phyloP scores from a whole-genome alignment of 345 rosid species.

The Sonneratia alba region DNA sequence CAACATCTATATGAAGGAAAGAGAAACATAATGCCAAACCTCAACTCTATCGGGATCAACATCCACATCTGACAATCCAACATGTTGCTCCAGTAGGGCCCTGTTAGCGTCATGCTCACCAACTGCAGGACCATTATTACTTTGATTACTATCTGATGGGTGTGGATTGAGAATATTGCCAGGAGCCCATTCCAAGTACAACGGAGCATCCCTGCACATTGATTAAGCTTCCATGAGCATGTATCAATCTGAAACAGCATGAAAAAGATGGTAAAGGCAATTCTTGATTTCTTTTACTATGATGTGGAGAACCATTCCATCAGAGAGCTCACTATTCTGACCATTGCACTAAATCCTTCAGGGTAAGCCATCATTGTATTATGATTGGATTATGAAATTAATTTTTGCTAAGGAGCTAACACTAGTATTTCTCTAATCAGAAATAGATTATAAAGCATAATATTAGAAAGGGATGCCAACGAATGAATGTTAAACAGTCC shows the following conservation, averaged over 20 bases:
- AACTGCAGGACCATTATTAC: slow-evolving; percentile 24
- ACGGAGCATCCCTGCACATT: slow-evolving; percentile 69
- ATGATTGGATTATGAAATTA: neutral
- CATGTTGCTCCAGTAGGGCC: slow-evolving; percentile 48
- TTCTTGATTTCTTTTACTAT: neutral
- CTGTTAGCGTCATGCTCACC: slow-evolving; percentile 57
- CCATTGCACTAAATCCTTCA: neutral
- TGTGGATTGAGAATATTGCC: slow-evolving; percentile 44
- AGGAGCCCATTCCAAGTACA: slow-evolving; percentile 98
- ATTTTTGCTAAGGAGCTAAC: neutral
- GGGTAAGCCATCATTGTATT: neutral
- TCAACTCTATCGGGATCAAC: slow-evolving; percentile 75
- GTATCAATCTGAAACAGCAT: neutral
- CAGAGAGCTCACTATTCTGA: neutral
- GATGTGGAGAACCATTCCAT: neutral
- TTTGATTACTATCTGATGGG: slow-evolving; percentile 26
- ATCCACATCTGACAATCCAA: slow-evolving; percentile 47
- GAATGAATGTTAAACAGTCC: neutral
- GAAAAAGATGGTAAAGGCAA: neutral
- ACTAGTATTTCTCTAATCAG: neutral
- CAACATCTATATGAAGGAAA: neutral
- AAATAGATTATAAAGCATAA: neutral
- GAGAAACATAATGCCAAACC: slow-evolving; percentile 24
- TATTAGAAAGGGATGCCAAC: neutral
- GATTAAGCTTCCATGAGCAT: slow-evolving; percentile 6